Conservation (phyloP, 495 filamentous ascomycete species). For the Halenospora varia region DNA sequence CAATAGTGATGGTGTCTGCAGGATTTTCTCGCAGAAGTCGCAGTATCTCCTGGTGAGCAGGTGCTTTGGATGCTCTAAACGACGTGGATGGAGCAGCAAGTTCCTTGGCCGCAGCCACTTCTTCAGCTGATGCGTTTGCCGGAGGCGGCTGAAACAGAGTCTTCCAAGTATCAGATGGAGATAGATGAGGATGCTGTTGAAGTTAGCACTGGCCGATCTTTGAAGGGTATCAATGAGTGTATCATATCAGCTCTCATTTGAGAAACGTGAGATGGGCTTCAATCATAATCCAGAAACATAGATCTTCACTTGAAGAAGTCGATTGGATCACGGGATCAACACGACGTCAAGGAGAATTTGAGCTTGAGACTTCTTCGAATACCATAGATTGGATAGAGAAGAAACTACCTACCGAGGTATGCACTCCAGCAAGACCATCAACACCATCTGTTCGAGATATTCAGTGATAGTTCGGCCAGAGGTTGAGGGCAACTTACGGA, state of each 20-base stretch:
- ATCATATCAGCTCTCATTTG: too few species aligned
- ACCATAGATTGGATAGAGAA: background rate
- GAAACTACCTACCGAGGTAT: slow-evolving; percentile 56
- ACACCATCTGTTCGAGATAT: slow-evolving; percentile 61
- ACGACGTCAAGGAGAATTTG: background rate
- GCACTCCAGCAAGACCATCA: slow-evolving; percentile 90
- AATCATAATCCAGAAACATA: too few species aligned
- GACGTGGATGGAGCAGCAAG: slow-evolving; percentile 36
- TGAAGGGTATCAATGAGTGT: too few species aligned
- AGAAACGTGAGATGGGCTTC: too few species aligned
- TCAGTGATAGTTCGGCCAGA: background rate
- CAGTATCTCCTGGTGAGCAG: slow-evolving; percentile 82
- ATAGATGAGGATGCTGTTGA: slow-evolving; percentile 78
- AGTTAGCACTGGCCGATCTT: slow-evolving; percentile 5
- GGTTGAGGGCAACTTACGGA: slow-evolving; percentile 56
- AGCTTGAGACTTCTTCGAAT: background rate
- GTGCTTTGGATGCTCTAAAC: slow-evolving; percentile 68
- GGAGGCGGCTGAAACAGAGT: slow-evolving; percentile 62
- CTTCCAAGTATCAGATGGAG: slow-evolving; percentile 79
- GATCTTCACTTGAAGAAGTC: too few species aligned
- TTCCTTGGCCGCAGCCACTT: slow-evolving; percentile 28
- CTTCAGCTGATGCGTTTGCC: slow-evolving; percentile 30
- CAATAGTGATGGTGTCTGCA: slow-evolving; percentile 77
- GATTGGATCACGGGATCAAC: too few species aligned
- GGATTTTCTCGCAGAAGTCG: slow-evolving; percentile 72